These are phyloP conservation scores for Ascochyta lentis DNA, from an alignment of 2,329 filamentous ascomycete genomes.

Conservation along the genomic window DNA sequence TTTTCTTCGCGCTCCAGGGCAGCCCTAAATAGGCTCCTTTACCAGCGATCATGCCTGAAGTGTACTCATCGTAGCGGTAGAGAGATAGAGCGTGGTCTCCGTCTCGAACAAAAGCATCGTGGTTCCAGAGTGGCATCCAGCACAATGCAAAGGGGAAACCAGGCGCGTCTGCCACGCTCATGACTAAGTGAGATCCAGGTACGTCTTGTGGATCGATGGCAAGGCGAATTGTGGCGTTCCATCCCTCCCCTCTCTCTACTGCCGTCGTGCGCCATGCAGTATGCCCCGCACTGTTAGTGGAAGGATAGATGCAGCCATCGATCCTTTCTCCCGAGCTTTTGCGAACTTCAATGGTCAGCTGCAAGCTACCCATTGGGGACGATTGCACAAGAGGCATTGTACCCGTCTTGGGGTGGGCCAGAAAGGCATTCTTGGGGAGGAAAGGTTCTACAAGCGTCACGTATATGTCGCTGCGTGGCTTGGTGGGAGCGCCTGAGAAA, in stretches of 20 bases:
- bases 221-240: constrained; percentile 88
- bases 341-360: constrained; percentile 88
- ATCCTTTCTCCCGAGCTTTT: constrained; percentile 79
- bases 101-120: constrained; percentile 87
- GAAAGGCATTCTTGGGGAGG: constrained; percentile 70
- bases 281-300: constrained; percentile 78
- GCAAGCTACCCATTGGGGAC: constrained; percentile 75
- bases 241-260: constrained; percentile 77
- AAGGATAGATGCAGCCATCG: constrained; percentile 84
- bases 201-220: constrained; percentile 82
- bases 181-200: constrained; percentile 80
- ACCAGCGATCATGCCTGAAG: constrained; percentile 73
- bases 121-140: constrained; percentile 93
- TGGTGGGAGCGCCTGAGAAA: constrained; percentile 89
- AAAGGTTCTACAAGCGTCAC: constrained; percentile 80
- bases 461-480: constrained; percentile 92
- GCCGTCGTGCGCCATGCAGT: constrained; percentile 90
- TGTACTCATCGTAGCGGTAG: constrained; percentile 92
- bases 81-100: constrained; percentile 81
- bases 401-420: constrained; percentile 78
- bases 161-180: constrained; percentile 87
- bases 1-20: constrained; percentile 78
- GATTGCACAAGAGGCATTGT: constrained; percentile 74
- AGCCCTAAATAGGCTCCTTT: constrained; percentile 87
- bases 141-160: constrained; percentile 88